Percentiles rank a stretch among this genome's conserved stretches.
phyloP scores from a whole-genome alignment of 306 rosid genomes.

The Citrullus amarus region DNA sequence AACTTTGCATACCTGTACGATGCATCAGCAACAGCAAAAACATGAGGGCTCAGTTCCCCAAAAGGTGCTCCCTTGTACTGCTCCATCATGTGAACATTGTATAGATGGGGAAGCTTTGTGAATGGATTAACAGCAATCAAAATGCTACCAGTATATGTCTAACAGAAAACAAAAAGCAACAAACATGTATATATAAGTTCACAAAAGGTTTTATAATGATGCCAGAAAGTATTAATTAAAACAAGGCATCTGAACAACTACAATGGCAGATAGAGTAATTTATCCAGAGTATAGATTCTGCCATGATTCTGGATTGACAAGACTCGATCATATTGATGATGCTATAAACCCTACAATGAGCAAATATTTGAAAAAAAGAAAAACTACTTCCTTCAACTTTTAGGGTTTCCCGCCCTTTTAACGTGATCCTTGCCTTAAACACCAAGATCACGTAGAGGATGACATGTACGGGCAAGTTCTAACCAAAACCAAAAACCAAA shows the following conservation, averaged over 20 bases:
- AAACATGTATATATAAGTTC: background rate
- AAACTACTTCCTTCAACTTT: background rate
- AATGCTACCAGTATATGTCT: slow-evolving; percentile 97
- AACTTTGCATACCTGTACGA: slow-evolving; percentile 60
- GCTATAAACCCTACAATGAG: background rate
- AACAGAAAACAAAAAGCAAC: slow-evolving; percentile 15
- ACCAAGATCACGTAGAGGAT: background rate
- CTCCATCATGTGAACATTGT: slow-evolving; percentile 90
- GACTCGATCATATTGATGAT: background rate
- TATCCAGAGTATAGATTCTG: background rate
- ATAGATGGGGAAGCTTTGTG: slow-evolving; percentile 94
- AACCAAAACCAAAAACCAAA: background rate
- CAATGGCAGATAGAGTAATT: background rate
- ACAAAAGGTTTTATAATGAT: background rate
- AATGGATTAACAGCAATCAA: slow-evolving; percentile 95
- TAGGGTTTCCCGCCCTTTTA: background rate
- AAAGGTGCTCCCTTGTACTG: slow-evolving; percentile 88
- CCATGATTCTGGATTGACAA: background rate
- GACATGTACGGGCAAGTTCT: background rate
- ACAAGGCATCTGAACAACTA: background rate
- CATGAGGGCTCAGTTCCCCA: slow-evolving; percentile 97
- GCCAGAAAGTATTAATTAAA: background rate
- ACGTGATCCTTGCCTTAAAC: background rate
- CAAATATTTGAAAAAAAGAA: background rate
- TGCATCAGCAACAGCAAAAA: slow-evolving; percentile 91